A percentile compares a stretch with the other conserved stretches of the same genome.
Evolutionary conservation across 129 eudicot species (phyloP).

Genomic region (Rutidosis leptorrhynchoides): DNA sequence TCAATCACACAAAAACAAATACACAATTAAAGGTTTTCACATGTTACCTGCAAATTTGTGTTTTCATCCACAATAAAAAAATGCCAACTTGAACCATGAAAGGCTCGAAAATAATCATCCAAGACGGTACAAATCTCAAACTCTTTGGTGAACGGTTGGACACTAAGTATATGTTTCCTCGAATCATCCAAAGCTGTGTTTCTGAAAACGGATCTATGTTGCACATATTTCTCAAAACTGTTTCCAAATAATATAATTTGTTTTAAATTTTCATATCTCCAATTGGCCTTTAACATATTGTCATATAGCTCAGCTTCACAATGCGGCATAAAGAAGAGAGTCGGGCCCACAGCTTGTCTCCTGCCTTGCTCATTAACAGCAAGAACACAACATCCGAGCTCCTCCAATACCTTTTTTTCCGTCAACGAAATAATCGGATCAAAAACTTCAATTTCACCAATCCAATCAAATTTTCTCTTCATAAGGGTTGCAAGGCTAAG

Average conservation of each 20-base stretch:
- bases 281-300: neutral
- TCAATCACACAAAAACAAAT: neutral
- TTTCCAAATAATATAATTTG: neutral
- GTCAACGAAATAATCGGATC: neutral
- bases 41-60: neutral
- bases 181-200: neutral
- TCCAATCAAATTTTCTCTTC: neutral
- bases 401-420: neutral
- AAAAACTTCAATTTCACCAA: neutral
- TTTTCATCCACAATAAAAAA: neutral
- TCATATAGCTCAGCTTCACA: neutral
- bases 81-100: constrained; percentile 3
- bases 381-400: neutral
- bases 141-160: neutral
- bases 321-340: neutral
- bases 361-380: neutral
- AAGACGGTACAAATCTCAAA: neutral
- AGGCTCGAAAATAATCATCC: neutral
- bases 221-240: neutral
- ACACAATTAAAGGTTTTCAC: neutral
- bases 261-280: neutral
- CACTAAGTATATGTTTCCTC: neutral
- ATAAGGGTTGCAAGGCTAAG: neutral
- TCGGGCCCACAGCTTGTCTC: neutral
- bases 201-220: neutral